A percentile compares a stretch with the other conserved stretches of the same genome.
These are phyloP conservation scores for Porogramme epimiltina DNA, from an alignment of 1,284 basidiomycete species.

Conservation along the genomic window DNA sequence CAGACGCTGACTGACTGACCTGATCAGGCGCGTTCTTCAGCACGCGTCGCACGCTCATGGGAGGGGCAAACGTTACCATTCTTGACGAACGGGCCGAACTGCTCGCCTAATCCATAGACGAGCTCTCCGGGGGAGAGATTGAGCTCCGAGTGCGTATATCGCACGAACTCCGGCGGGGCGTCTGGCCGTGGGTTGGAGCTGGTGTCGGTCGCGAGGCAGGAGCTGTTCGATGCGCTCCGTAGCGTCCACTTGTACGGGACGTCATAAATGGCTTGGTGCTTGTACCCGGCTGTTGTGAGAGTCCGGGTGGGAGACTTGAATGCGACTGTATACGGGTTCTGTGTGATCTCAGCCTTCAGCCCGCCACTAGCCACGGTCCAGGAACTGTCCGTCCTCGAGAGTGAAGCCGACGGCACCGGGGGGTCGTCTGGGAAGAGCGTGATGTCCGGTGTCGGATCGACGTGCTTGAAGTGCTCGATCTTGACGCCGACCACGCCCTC, in stretches of 20 bases:
- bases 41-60: neutral
- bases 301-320: constrained; percentile 54
- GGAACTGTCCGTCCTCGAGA: constrained; percentile 39
- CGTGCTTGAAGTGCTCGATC: constrained; percentile 60
- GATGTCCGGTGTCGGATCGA: constrained; percentile 49
- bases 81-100: constrained; percentile 75
- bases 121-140: constrained; percentile 71
- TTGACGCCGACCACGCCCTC: constrained; percentile 68
- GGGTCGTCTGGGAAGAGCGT: constrained; percentile 65
- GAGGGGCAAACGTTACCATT: constrained; percentile 51
- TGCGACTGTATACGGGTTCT: constrained; percentile 62
- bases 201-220: constrained; percentile 58
- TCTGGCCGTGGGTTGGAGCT: constrained; percentile 58
- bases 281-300: constrained; percentile 57
- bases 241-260: constrained; percentile 65
- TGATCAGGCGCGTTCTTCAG: constrained; percentile 22
- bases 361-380: constrained; percentile 46
- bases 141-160: constrained; percentile 70
- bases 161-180: constrained; percentile 45
- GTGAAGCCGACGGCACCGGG: constrained; percentile 43
- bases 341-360: constrained; percentile 53
- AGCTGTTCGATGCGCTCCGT: constrained; percentile 59
- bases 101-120: constrained; percentile 73
- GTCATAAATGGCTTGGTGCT: constrained; percentile 66
- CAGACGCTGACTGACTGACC: constrained; percentile 66